Percentiles rank a stretch among this genome's conserved stretches.
Evolutionary conservation across 2,329 filamentous ascomycete genomes (phyloP).

Genomic region (Ceratocystis huliohia): DNA sequence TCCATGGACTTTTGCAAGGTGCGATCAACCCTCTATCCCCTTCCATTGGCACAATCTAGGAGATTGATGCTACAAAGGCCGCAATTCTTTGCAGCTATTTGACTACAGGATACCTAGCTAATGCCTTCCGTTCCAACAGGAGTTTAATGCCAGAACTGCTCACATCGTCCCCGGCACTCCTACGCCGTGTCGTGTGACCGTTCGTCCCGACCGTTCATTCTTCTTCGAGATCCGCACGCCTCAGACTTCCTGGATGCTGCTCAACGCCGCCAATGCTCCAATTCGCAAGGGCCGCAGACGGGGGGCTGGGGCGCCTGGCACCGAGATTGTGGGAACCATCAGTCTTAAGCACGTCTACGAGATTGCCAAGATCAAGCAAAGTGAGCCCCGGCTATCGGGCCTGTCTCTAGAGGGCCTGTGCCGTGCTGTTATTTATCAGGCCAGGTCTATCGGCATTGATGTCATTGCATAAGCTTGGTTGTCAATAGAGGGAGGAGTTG

Average conservation of each 20-base stretch:
- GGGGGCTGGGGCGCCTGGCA: slow-evolving; percentile 61
- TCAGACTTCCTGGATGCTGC: slow-evolving; percentile 79
- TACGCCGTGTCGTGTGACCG: slow-evolving; percentile 78
- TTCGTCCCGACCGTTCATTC: slow-evolving; percentile 87
- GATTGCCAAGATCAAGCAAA: slow-evolving; percentile 92
- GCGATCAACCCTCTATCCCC: slow-evolving; percentile 19
- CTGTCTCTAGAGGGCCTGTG: slow-evolving; percentile 58
- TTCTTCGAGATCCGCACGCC: slow-evolving; percentile 87
- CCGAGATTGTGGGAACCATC: slow-evolving; percentile 69
- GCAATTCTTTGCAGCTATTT: neutral
- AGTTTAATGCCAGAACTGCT: slow-evolving; percentile 90
- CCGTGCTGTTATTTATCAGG: slow-evolving; percentile 60
- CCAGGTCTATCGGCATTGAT: slow-evolving; percentile 61
- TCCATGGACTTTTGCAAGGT: slow-evolving; percentile 99
- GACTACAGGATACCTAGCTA: neutral
- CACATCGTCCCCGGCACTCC: slow-evolving; percentile 74
- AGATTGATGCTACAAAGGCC: neutral
- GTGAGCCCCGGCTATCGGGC: slow-evolving; percentile 60
- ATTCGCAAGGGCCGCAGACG: slow-evolving; percentile 64
- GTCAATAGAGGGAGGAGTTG: neutral
- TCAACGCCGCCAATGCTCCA: slow-evolving; percentile 68
- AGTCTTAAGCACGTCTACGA: slow-evolving; percentile 94
- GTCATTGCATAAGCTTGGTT: slow-evolving; percentile 45
- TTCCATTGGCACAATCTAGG: neutral
- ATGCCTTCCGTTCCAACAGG: slow-evolving; percentile 41